Evolutionary conservation across 306 rosid genomes (phyloP), one percentile per base, ranked within the genome.

Genomic region (Casuarina equisetifolia): DNA sequence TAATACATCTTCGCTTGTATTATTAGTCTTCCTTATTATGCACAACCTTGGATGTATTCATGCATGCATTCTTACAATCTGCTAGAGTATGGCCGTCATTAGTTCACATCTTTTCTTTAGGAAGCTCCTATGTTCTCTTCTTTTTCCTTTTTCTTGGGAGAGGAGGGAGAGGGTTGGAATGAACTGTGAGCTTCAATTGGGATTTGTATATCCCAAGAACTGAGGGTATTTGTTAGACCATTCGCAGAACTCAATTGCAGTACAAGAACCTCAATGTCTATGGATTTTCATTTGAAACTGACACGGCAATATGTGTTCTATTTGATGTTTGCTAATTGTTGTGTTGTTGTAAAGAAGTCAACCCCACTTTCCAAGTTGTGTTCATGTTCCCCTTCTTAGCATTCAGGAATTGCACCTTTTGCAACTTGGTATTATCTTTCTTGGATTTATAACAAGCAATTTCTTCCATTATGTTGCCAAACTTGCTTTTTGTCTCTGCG

Each of bases 401-500:
- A 40, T 40, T 20, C 20, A 0, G 8, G 35, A 12, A 66, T 17
- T 25, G 39, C 2, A 20, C 32, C 20, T 16, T 66, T 66, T 66
- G 71, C 4, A 39, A 40, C 43, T 16, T 66, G 70, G 32, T 66
- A 66, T 40, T 66, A 8, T 40, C 49, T 64, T 64, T 61, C 35
- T 40, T 6, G 25, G 71, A 66, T 66, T 16, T 66, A 42, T 66
- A 16, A 16, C 15, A 8, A 39, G 15, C 11, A 17, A 43, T 17
- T 40, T 40, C 25, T 40, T 9, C 13, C 50, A 17, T 66, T 39
- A 66, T 40, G 50, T 66, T 39, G 9, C 80, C 76, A 72, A 71
- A 66, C 49, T 53, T 72, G 57, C 55, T 57, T 32, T 38, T 59
- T 58, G 63, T 72, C 38, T 75, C 2, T 17, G 52, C 68, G 32